These are phyloP conservation scores for Claviceps arundinis DNA, from an alignment of 2,329 filamentous ascomycete genomes.

Conservation along the genomic window DNA sequence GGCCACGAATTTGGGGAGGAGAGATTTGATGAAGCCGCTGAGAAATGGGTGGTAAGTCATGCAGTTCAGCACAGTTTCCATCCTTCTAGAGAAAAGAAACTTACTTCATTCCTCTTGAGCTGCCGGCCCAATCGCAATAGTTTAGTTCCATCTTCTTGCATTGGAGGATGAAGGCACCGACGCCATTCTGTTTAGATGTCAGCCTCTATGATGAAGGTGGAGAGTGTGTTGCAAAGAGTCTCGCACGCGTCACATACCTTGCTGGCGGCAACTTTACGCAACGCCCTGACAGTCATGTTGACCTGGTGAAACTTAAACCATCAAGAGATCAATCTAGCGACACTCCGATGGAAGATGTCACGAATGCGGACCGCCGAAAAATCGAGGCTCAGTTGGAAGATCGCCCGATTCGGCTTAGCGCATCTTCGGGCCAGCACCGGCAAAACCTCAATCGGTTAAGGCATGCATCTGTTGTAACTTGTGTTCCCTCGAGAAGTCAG, in stretches of 20 bases:
- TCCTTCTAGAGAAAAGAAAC: background rate
- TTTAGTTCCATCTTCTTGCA: slow-evolving; percentile 93
- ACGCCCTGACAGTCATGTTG: slow-evolving; percentile 42
- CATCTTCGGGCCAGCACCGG: slow-evolving; percentile 9
- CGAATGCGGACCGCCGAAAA: slow-evolving; percentile 1
- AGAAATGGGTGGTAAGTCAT: background rate
- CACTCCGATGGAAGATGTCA: slow-evolving; percentile 9
- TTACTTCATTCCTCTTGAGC: slow-evolving; percentile 89
- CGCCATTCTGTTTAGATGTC: slow-evolving; percentile 58
- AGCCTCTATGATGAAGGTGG: slow-evolving; percentile 4
- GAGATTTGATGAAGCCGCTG: slow-evolving; percentile 69
- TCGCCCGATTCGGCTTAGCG: slow-evolving; percentile 16
- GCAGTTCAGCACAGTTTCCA: background rate
- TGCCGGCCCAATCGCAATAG: slow-evolving; percentile 94
- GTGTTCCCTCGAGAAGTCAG: slow-evolving; percentile 1
- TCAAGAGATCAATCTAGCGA: slow-evolving; percentile 15
- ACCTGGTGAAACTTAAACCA: slow-evolving; percentile 16
- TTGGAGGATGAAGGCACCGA: slow-evolving; percentile 92
- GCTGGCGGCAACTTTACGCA: slow-evolving; percentile 38
- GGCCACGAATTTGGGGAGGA: slow-evolving; percentile 64
- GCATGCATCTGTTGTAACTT: background rate
- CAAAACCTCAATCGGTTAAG: slow-evolving; percentile 7
- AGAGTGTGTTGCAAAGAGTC: background rate
- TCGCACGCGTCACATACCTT: slow-evolving; percentile 26
- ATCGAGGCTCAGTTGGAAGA: slow-evolving; percentile 2